Base-by-base conservation (phyloP, 225 moss, liverwort and hornwort genomes). In the Thuidium tamariscinum region DNA sequence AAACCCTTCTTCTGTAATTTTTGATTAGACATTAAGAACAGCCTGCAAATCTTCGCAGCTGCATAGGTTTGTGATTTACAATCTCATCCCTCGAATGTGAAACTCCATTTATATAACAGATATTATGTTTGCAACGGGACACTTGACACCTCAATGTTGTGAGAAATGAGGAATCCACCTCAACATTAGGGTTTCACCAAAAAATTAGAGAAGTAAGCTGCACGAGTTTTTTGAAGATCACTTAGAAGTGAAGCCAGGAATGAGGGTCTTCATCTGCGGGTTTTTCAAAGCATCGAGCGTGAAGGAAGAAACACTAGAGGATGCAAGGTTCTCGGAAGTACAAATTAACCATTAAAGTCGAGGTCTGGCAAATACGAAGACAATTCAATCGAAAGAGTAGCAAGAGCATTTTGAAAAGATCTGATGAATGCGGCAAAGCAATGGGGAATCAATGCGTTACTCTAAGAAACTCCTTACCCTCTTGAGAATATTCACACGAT, bases 401-500 rank as follows among this genome's bases (percentile, higher is more conserved):
- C 22, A 59, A 34, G 42, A 29, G 9, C 22, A n/a, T 22, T 71
- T n/a, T 14, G 13, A 5, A 79, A 51, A 79, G 34, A 63, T 75
- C 75, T 81, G 80, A 82, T 18, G 10, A 69, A 64, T 69, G 54
- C n/a, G 42, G 79, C 20, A 84, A 84, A 59, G 81, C 13, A 22
- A 51, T 59, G 36, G 52, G 15, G 8, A 30, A 16, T 52, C 21
- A 36, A 75, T 59, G 57, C 39, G 57, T 71, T 44, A 49, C 36
- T 64, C 25, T 14, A 49, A 55, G 18, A 86, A 78, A 65, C 27
- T 57, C 23, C 90, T 68, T 82, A 93, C 93, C 90, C 93, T 89
- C 85, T 93, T 93, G 62, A 93, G 89, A 79, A 91, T 88, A 73
- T 87, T 93, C 41, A 91, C 93, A 51, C 93, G 91, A 91, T 93